Percentiles rank a stretch among this genome's conserved stretches.
phyloP scores from a whole-genome alignment of 2,329 filamentous ascomycete species.

The Penicillium sp. region DNA sequence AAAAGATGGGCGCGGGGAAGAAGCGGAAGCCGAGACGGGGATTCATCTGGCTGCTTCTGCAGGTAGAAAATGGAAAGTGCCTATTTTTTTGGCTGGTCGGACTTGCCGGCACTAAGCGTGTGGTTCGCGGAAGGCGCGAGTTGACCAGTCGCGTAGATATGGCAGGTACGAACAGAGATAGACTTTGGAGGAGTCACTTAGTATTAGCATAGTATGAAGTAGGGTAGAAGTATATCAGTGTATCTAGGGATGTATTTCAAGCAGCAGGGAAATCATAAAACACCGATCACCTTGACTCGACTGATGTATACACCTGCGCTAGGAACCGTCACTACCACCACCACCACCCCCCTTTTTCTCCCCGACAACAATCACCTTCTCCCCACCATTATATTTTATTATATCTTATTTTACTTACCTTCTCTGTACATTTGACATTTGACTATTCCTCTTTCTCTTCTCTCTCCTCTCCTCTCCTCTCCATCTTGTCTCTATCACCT shows the following conservation, averaged over 20 bases:
- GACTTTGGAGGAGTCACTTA: no score
- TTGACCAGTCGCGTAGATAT: no score
- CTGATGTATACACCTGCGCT: no score
- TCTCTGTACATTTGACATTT: not conserved
- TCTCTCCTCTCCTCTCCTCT: not conserved
- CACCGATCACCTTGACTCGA: no score
- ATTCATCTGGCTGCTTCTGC: conserved; percentile 17
- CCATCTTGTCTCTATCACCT: no score
- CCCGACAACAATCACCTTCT: not conserved
- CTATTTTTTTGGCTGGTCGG: conserved; percentile 1
- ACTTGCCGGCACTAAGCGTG: conserved; percentile 20
- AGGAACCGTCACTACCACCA: no score
- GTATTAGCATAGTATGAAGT: no score
- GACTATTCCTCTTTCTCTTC: not conserved
- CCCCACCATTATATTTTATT: not conserved
- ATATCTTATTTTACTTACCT: not conserved
- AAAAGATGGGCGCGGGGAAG: conserved; percentile 5
- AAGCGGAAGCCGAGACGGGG: conserved; percentile 5
- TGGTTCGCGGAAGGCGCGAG: no score
- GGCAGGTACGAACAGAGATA: no score
- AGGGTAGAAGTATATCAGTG: no score
- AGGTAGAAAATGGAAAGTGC: not conserved
- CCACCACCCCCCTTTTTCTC: not conserved
- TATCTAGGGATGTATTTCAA: no score
- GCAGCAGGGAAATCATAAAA: no score